Percentiles rank a stretch among this genome's conserved stretches.
These are phyloP conservation scores for Macadamia integrifolia DNA, from an alignment of 164 flowering plant genomes.

Conservation along the genomic window DNA sequence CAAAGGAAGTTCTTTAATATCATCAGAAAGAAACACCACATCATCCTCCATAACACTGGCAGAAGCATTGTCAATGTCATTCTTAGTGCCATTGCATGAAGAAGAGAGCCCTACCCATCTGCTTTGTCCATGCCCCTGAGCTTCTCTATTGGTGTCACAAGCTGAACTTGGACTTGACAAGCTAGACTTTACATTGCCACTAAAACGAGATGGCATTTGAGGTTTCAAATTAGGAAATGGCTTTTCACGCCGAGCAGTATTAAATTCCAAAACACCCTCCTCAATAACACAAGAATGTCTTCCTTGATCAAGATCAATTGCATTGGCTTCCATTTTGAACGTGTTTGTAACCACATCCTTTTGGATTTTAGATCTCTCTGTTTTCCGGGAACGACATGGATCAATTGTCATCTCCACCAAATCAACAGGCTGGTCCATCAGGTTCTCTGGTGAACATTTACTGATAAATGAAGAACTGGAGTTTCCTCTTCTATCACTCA, in stretches of 20 bases:
- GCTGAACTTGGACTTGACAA: conserved; percentile 7
- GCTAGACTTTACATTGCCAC: conserved; percentile 13
- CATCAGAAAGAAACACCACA: conserved; percentile 21
- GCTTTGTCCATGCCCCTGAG: background rate
- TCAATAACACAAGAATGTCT: conserved; percentile 18
- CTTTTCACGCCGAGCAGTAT: background rate
- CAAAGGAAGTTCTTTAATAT: conserved; percentile 24
- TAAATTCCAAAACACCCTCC: conserved; percentile 17
- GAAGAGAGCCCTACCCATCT: conserved; percentile 8
- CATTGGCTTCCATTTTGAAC: conserved; percentile 5
- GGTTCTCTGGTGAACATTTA: conserved; percentile 13
- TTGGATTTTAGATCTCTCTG: conserved; percentile 5
- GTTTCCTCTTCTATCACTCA: conserved; percentile 4
- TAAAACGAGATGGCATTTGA: background rate
- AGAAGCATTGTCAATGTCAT: conserved; percentile 4
- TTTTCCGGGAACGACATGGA: conserved; percentile 7
- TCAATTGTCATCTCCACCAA: conserved; percentile 9
- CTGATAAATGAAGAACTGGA: conserved; percentile 7
- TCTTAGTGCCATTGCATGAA: conserved; percentile 10
- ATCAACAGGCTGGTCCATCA: conserved; percentile 11
- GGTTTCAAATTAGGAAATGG: conserved; percentile 13
- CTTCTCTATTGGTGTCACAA: conserved; percentile 14
- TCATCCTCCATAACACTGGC: conserved; percentile 27
- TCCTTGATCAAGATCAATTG: conserved; percentile 16
- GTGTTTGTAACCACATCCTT: conserved; percentile 11